Conservation (phyloP, 805 yeast species). For the Saturnispora besseyi region DNA sequence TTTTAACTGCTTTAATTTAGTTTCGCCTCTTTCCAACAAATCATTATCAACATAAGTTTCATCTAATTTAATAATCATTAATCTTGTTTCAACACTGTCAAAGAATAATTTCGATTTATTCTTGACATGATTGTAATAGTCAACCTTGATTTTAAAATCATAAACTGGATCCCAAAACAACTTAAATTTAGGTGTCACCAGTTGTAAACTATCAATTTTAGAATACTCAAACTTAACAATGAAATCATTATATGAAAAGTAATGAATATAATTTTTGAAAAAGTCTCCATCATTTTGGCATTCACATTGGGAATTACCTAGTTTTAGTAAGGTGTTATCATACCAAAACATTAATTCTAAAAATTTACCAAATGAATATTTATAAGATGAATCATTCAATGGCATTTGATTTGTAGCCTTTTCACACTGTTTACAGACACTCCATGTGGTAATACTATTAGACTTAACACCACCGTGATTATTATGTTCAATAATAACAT, state of each 20-base stretch:
- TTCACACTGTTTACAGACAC: constrained; percentile 75
- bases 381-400: constrained; percentile 83
- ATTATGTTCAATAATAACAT: constrained; percentile 58
- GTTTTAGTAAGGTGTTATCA: constrained; percentile 8
- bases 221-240: constrained; percentile 76
- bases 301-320: constrained; percentile 28
- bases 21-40: constrained; percentile 59
- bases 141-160: constrained; percentile 60
- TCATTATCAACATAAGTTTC: constrained; percentile 51
- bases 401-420: constrained; percentile 67
- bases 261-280: constrained; percentile 71
- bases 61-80: constrained; percentile 71
- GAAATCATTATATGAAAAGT: constrained; percentile 71
- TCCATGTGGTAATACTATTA: constrained; percentile 80
- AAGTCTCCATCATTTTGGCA: constrained; percentile 64
- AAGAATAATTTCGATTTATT: constrained; percentile 54
- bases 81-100: constrained; percentile 58
- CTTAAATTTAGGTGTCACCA: constrained; percentile 66
- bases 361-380: constrained; percentile 87
- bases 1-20: constrained; percentile 50
- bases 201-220: constrained; percentile 64
- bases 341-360: constrained; percentile 76
- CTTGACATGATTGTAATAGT: constrained; percentile 45
- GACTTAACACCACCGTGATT: constrained; percentile 51
- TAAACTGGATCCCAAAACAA: constrained; percentile 64